phyloP scores from a whole-genome alignment of 2,329 filamentous ascomycete genomes.

The Cadophora gregata region DNA sequence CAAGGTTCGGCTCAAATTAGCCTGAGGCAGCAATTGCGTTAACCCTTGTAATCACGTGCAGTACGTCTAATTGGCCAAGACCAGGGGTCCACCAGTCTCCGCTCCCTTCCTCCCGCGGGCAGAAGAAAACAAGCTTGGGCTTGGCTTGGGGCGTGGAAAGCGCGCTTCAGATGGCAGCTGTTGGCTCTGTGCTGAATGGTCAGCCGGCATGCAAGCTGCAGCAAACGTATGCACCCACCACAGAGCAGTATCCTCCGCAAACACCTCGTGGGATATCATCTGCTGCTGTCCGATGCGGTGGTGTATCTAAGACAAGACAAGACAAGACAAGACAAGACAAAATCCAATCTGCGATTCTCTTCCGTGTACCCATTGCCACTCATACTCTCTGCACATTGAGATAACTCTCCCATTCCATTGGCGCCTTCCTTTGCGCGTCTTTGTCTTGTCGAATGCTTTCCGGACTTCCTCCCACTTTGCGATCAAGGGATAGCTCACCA shows the following conservation, averaged over 20 bases:
- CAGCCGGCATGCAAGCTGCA: slow-evolving; percentile 9
- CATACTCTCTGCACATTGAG: neutral
- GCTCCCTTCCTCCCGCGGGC: neutral
- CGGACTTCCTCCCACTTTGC: slow-evolving; percentile 15
- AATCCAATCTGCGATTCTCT: neutral
- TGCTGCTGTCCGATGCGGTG: neutral
- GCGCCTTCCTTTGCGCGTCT: neutral
- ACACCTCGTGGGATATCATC: slow-evolving; percentile 5
- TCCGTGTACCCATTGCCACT: neutral
- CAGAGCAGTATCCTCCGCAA: neutral
- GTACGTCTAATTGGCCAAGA: neutral
- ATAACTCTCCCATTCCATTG: neutral
- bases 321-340: neutral
- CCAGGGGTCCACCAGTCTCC: slow-evolving; percentile 12
- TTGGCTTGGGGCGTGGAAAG: too few species aligned
- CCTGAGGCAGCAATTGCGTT: slow-evolving; percentile 16
- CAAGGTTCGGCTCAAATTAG: neutral
- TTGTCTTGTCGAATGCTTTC: slow-evolving; percentile 24
- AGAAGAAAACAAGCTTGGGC: slow-evolving; percentile 15
- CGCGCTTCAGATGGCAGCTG: slow-evolving; percentile 6
- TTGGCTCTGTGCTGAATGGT: slow-evolving; percentile 1
- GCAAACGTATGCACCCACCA: slow-evolving; percentile 1
- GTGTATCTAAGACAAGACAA: neutral
- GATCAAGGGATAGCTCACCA: slow-evolving; percentile 16
- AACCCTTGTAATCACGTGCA: neutral